Percentiles rank a stretch among this genome's conserved stretches.
These are phyloP conservation scores for Dactylellina sp. DNA, from an alignment of 2,329 filamentous ascomycete species.

Conservation along the genomic window DNA sequence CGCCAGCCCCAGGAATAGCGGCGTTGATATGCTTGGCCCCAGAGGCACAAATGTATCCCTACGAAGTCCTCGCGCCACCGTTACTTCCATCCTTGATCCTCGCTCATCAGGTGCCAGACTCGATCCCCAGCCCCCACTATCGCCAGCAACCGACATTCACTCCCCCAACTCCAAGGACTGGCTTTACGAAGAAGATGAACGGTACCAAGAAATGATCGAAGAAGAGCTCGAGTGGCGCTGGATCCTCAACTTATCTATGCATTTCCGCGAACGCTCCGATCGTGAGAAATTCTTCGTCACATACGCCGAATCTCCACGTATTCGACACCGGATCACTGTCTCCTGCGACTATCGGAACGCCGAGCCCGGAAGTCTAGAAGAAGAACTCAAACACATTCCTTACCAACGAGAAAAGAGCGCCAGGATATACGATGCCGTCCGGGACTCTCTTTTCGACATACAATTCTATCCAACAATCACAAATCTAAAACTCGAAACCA, in stretches of 20 bases:
- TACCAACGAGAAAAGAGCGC: constrained; percentile 92
- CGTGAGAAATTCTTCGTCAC: constrained; percentile 99
- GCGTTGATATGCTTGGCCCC: constrained; percentile 34
- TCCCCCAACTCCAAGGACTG: constrained; percentile 43
- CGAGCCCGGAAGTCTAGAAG: constrained; percentile 83
- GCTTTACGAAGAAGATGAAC: constrained; percentile 49
- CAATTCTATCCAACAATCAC: constrained; percentile 97
- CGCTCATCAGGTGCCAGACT: constrained; percentile 32
- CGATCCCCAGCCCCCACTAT: constrained; percentile 34
- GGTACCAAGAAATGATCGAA: constrained; percentile 74
- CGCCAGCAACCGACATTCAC: constrained; percentile 45
- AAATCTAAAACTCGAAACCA: constrained; percentile 92
- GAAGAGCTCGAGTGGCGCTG: constrained; percentile 87
- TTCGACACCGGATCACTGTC: constrained; percentile 89
- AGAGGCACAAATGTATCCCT: constrained; percentile 45
- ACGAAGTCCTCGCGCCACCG: constrained; percentile 48
- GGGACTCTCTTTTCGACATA: constrained; percentile 90
- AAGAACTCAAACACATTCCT: constrained; percentile 79
- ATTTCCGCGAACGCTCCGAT: constrained; percentile 91
- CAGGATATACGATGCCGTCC: constrained; percentile 93
- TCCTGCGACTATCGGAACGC: constrained; percentile 91
- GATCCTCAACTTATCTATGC: constrained; percentile 98
- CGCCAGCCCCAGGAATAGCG: constrained; percentile 45
- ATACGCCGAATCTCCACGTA: constrained; percentile 81
- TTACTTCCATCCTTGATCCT: constrained; percentile 53